These are phyloP conservation scores for Plantago ovata DNA, from an alignment of 257 asterid genomes.

Conservation along the genomic window DNA sequence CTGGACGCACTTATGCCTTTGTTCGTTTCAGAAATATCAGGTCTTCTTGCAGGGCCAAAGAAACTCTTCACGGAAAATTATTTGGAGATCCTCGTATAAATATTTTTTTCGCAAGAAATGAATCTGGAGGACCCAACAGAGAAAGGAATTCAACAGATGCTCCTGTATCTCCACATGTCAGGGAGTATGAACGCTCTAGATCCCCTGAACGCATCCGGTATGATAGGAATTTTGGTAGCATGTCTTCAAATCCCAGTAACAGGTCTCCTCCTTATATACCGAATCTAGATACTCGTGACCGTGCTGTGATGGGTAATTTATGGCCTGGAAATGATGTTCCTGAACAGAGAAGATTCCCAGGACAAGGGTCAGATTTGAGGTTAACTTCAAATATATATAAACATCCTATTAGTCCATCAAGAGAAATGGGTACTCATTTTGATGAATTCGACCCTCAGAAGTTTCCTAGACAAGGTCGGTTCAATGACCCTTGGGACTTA, in stretches of 20 bases:
- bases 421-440: conserved; percentile 36
- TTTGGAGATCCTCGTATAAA: conserved; percentile 91
- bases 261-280: conserved; percentile 56
- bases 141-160: conserved; percentile 48
- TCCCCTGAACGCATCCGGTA: conserved; percentile 44
- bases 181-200: conserved; percentile 38
- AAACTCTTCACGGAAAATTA: conserved; percentile 77
- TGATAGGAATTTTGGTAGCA: conserved; percentile 43
- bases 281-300: conserved; percentile 42
- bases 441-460: conserved; percentile 55
- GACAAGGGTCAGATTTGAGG: conserved; percentile 37
- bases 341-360: conserved; percentile 47
- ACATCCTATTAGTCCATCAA: conserved; percentile 47
- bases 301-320: conserved; percentile 35
- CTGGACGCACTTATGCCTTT: conserved; percentile 92
- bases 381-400: conserved; percentile 38
- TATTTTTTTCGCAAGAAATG: conserved; percentile 75
- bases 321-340: conserved; percentile 47
- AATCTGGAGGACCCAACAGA: conserved; percentile 55
- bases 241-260: conserved; percentile 37
- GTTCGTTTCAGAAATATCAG: conserved; percentile 66
- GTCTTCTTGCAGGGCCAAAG: conserved; percentile 82
- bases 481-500: conserved; percentile 75
- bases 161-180: conserved; percentile 53
- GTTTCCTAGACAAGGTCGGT: conserved; percentile 41